These are phyloP conservation scores for Oenanthe sinensis DNA, from an alignment of 129 eudicot species.

Conservation along the genomic window DNA sequence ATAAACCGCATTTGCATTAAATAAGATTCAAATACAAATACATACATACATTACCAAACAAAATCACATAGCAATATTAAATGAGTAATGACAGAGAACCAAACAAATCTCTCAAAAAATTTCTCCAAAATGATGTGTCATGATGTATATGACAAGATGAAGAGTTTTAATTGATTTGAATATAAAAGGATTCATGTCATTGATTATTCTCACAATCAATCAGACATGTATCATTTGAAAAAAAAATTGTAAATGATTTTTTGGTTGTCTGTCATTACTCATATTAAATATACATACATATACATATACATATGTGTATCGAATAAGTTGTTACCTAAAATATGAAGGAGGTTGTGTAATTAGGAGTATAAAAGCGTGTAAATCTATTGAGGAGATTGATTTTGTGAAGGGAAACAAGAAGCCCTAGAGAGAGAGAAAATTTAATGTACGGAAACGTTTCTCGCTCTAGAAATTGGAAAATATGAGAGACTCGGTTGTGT, in stretches of 20 bases:
- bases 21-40: not conserved
- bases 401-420: not conserved
- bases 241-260: too few species aligned
- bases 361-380: not conserved
- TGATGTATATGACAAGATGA: too few species aligned
- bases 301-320: not conserved
- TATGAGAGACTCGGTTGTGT: not conserved
- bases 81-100: too few species aligned
- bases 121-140: too few species aligned
- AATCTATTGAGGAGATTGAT: not conserved
- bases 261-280: too few species aligned
- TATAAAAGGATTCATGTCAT: too few species aligned
- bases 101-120: too few species aligned
- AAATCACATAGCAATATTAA: not conserved
- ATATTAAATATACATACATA: not conserved
- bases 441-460: not conserved
- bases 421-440: not conserved
- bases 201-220: too few species aligned
- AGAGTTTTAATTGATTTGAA: too few species aligned
- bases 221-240: too few species aligned
- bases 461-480: not conserved
- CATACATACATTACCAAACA: not conserved
- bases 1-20: not conserved
- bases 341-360: not conserved
- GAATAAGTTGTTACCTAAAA: constrained; percentile 1